Evolutionary conservation across 2,329 filamentous ascomycete genomes (phyloP).

Genomic region (Aureobasidium sp.): DNA sequence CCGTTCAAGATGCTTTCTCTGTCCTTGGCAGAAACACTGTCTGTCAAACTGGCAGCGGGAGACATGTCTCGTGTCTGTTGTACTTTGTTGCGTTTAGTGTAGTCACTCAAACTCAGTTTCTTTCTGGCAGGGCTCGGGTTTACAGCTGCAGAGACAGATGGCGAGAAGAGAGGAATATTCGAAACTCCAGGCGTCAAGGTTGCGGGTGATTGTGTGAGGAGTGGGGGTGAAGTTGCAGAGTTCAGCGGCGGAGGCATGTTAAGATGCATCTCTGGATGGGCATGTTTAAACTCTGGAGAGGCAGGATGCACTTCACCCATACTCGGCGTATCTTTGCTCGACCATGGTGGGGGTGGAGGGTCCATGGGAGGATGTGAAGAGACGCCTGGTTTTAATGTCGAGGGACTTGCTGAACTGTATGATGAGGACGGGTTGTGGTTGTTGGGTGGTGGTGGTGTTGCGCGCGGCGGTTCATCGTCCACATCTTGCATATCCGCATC

Average conservation of each 20-base stretch:
- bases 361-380: conserved; percentile 28
- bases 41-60: conserved; percentile 6
- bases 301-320: conserved; percentile 10
- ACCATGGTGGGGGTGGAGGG: conserved; percentile 27
- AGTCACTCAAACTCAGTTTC: conserved; percentile 47
- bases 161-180: conserved; percentile 25
- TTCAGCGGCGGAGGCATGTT: conserved; percentile 29
- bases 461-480: conserved; percentile 1
- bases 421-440: not conserved
- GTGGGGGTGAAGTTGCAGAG: conserved; percentile 16
- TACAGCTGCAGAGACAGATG: conserved; percentile 36
- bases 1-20: conserved; percentile 8
- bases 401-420: conserved; percentile 7
- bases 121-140: conserved; percentile 38
- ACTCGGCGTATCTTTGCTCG: not conserved
- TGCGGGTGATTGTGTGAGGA: conserved; percentile 25
- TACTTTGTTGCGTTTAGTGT: conserved; percentile 38
- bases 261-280: conserved; percentile 25
- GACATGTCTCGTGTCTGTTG: conserved; percentile 18
- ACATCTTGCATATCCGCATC: conserved; percentile 42
- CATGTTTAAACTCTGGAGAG: conserved; percentile 19
- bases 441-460: not conserved
- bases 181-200: conserved; percentile 19
- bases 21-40: conserved; percentile 13
- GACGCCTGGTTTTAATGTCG: not conserved